Conservation (phyloP, 1,139 yeast genomes). For the Wickerhamomyces sp. region DNA sequence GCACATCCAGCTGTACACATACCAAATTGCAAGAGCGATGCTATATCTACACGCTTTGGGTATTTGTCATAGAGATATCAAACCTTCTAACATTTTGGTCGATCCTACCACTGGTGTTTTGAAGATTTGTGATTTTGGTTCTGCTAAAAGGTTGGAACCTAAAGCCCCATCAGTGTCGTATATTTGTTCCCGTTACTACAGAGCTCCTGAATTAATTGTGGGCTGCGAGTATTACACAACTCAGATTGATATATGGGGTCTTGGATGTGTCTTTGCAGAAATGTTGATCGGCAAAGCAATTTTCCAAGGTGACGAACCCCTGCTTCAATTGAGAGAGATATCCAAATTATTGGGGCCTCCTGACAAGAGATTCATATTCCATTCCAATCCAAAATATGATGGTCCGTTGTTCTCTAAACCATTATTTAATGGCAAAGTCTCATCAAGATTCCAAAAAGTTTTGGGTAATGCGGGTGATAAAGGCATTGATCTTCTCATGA, state of each 20-base stretch:
- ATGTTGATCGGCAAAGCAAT: constrained; percentile 79
- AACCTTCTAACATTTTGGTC: constrained; percentile 73
- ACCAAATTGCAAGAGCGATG: constrained; percentile 79
- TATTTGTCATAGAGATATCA: constrained; percentile 76
- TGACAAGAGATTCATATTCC: constrained; percentile 61
- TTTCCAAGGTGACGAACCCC: constrained; percentile 75
- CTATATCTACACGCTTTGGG: constrained; percentile 74
- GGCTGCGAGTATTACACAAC: constrained; percentile 75
- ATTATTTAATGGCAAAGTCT: constrained; percentile 53
- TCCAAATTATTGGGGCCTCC: constrained; percentile 76
- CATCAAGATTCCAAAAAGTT: constrained; percentile 61
- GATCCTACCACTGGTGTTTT: constrained; percentile 62
- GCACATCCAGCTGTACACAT: constrained; percentile 73
- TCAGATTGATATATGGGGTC: constrained; percentile 80
- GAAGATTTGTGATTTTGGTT: constrained; percentile 79
- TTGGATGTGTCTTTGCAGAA: constrained; percentile 82
- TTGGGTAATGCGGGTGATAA: constrained; percentile 65
- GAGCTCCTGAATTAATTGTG: constrained; percentile 79
- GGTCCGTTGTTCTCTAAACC: constrained; percentile 72
- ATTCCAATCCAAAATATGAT: constrained; percentile 66
- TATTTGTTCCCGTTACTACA: constrained; percentile 73
- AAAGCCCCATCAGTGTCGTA: constrained; percentile 73
- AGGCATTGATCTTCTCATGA: constrained; percentile 66
- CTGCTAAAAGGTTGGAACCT: constrained; percentile 71
- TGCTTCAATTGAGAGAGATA: constrained; percentile 70